Evolutionary conservation across 2,329 filamentous ascomycete genomes (phyloP), one percentile per base, ranked within the genome.

Genomic region (Exophiala viscosa): DNA sequence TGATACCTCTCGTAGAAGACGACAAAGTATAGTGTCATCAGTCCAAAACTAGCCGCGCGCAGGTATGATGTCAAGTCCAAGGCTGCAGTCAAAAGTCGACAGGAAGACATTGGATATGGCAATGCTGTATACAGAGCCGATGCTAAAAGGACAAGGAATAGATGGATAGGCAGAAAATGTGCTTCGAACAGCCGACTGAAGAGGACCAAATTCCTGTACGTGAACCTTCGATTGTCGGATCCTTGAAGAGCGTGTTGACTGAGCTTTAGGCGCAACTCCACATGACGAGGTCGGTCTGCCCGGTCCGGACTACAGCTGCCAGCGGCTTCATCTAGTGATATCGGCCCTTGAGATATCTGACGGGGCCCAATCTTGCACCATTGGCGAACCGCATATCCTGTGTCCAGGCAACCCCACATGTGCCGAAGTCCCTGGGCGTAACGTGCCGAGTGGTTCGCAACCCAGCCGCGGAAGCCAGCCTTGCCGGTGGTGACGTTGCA

Each of bases 391-490:
- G 83, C 80, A 61, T 80, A 88, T 2, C 85, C 85, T 13, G 81
- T 83, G 64, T 88, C 85, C 15, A 88, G 72, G 53, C 83, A 80
- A 61, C 85, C 85, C 85, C 85, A 88, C 85, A 88, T 88, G 69
- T 88, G 85, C 57, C 86, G 79, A 48, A 87, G 70, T 41, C 84
- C 85, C 69, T 89, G 86, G 67, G 82, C 84, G 66, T 88, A 88
- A 17, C 86, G 82, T 17, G 85, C 85, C 34, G 72, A 67, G 61
- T 85, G 75, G 56, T 86, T 85, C 38, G 76, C 73, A 43, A 78
- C 66, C 54, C 80, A 71, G 41, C 83, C 83, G 14, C 69, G 65
- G 44, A 82, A 52, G 13, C 82, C 81, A 36, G 74, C 71, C 8
- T 77, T 76, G 33, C 80, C 79, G 39, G 81, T 83, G 44, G 81